phyloP scores from a whole-genome alignment of 106 monocot species.

The Dendrobium huoshanense region DNA sequence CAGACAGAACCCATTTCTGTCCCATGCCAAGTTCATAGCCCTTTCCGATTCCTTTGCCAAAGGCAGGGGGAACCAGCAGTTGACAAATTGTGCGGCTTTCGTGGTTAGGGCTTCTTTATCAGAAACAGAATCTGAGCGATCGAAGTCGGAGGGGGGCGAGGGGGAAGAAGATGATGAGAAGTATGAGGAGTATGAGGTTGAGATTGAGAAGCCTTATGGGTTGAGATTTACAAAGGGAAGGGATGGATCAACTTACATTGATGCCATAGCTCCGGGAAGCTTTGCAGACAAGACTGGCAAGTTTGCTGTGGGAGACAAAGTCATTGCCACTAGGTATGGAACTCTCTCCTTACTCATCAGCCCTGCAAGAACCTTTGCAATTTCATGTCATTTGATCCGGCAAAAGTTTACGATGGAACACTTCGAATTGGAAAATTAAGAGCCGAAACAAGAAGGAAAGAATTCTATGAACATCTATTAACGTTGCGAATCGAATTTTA shows the following conservation, averaged over 20 bases:
- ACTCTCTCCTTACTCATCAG: not conserved
- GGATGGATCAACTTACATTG: constrained; percentile 86
- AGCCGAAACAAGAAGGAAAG: too few species aligned
- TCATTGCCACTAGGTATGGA: constrained; percentile 77
- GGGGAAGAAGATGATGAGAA: constrained; percentile 19
- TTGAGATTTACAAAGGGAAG: constrained; percentile 77
- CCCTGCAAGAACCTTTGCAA: not conserved
- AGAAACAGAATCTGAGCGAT: constrained; percentile 37
- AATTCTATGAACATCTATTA: too few species aligned
- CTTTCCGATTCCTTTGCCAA: not conserved
- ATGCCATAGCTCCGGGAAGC: constrained; percentile 71
- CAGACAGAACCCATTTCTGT: not conserved
- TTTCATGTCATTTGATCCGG: too few species aligned
- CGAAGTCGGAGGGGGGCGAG: constrained; percentile 30
- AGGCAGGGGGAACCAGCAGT: not conserved
- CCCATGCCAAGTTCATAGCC: constrained; percentile 6
- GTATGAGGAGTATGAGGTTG: constrained; percentile 77
- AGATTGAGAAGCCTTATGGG: constrained; percentile 84
- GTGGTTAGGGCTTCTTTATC: constrained; percentile 31
- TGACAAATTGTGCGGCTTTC: constrained; percentile 2
- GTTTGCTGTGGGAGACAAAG: constrained; percentile 87
- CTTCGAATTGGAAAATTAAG: too few species aligned
- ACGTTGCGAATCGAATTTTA: too few species aligned
- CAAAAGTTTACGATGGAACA: too few species aligned
- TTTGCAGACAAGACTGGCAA: constrained; percentile 49